These are phyloP conservation scores for Hyaloscypha bicolor DNA, from an alignment of 495 filamentous ascomycete species.

Conservation along the genomic window DNA sequence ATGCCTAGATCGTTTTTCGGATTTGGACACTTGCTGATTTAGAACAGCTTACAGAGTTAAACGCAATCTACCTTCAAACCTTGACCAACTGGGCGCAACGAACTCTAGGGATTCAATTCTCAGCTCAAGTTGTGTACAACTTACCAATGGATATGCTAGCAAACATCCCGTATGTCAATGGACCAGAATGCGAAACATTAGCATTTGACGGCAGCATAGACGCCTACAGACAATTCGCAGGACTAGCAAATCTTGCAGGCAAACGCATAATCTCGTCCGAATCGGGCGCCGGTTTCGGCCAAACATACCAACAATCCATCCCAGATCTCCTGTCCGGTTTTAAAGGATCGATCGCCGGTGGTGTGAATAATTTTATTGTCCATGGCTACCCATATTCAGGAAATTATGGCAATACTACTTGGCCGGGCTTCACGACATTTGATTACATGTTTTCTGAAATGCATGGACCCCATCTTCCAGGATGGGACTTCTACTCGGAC, in stretches of 20 bases:
- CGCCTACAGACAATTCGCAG: slow-evolving; percentile 48
- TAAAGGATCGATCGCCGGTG: slow-evolving; percentile 41
- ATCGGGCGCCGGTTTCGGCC: slow-evolving; percentile 36
- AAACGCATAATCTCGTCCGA: slow-evolving; percentile 47
- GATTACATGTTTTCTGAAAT: slow-evolving; percentile 46
- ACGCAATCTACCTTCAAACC: slow-evolving; percentile 32
- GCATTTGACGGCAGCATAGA: slow-evolving; percentile 38
- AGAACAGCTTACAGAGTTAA: slow-evolving; percentile 23
- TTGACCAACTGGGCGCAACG: slow-evolving; percentile 39
- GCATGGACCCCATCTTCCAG: slow-evolving; percentile 46
- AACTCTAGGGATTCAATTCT: slow-evolving; percentile 41
- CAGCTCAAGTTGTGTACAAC: slow-evolving; percentile 52
- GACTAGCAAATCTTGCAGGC: slow-evolving; percentile 43
- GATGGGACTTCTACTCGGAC: slow-evolving; percentile 45
- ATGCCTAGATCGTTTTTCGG: background rate
- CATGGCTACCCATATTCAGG: background rate
- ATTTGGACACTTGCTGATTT: background rate
- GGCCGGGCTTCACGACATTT: slow-evolving; percentile 52
- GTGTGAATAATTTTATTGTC: slow-evolving; percentile 37
- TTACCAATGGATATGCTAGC: slow-evolving; percentile 49
- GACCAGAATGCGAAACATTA: slow-evolving; percentile 51
- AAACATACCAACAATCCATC: slow-evolving; percentile 37
- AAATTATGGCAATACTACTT: slow-evolving; percentile 29
- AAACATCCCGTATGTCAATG: slow-evolving; percentile 42
- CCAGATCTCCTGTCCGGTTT: slow-evolving; percentile 35